phyloP scores from a whole-genome alignment of 225 moss, liverwort and hornwort species.

The Ulota crispa region DNA sequence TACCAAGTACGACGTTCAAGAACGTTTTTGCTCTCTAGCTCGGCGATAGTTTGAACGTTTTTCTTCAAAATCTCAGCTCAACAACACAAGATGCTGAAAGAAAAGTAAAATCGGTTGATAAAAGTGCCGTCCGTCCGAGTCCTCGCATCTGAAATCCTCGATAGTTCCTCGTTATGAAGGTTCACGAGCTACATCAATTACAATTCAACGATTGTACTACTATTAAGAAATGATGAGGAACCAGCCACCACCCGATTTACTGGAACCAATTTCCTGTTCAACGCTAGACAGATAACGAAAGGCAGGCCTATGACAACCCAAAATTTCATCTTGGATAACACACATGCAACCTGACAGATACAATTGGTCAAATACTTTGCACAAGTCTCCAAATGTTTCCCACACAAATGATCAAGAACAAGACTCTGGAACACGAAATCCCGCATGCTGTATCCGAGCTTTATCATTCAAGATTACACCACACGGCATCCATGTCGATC shows the following conservation, averaged over 20 bases:
- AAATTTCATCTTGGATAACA: neutral
- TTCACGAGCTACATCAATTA: neutral
- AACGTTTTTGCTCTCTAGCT: neutral
- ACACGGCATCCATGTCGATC: neutral
- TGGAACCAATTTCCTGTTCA: neutral
- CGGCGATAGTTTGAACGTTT: neutral
- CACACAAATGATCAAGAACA: conserved; percentile 17
- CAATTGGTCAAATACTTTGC: conserved; percentile 21
- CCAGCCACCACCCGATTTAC: neutral
- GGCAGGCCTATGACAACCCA: neutral
- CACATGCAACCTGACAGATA: neutral
- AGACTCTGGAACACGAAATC: conserved; percentile 5
- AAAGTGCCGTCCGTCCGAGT: neutral
- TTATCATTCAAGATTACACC: neutral
- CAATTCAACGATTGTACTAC: neutral
- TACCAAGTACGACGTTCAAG: neutral
- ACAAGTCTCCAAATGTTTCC: conserved; percentile 32
- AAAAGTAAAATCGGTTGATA: neutral
- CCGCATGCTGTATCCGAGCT: conserved; percentile 17
- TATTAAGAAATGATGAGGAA: neutral
- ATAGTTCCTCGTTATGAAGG: neutral
- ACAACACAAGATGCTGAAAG: neutral
- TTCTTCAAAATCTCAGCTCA: neutral
- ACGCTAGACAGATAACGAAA: no score
- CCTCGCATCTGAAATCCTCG: neutral